Evolutionary conservation across 345 rosid species (phyloP).

Genomic region (Euphorbia lathyris): DNA sequence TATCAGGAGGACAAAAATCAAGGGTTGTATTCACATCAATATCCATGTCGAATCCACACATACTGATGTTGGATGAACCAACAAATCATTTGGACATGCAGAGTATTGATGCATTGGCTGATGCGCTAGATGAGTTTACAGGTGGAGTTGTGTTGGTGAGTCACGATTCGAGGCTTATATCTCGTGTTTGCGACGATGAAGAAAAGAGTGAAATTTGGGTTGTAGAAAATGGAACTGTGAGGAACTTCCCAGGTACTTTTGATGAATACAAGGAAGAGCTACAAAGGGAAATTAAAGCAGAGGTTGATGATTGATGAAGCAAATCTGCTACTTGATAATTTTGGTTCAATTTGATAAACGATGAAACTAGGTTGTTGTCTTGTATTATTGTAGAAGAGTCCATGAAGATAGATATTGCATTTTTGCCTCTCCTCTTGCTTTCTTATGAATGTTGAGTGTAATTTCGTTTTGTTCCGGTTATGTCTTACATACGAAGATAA

Average conservation of each 20-base stretch:
- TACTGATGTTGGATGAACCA: constrained; percentile 83
- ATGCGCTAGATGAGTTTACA: constrained; percentile 83
- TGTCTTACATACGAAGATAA: not conserved
- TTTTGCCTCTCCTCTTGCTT: not conserved
- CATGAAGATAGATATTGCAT: not conserved
- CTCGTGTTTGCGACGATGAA: constrained; percentile 82
- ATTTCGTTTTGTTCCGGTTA: not conserved
- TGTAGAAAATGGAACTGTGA: constrained; percentile 77
- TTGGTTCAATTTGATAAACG: constrained; percentile 23
- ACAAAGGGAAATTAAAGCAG: constrained; percentile 19
- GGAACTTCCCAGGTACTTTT: constrained; percentile 10
- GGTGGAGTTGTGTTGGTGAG: constrained; percentile 94
- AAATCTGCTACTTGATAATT: too few species aligned
- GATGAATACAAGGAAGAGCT: constrained; percentile 26
- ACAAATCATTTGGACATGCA: constrained; percentile 97
- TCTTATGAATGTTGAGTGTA: not conserved
- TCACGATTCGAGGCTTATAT: constrained; percentile 89
- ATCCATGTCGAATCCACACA: constrained; percentile 92
- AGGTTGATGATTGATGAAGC: constrained; percentile 20
- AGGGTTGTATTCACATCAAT: constrained; percentile 92
- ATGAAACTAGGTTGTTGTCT: not conserved
- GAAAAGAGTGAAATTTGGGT: constrained; percentile 92
- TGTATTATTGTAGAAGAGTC: not conserved
- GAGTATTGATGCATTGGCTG: constrained; percentile 91
- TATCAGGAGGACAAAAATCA: constrained; percentile 92